A percentile compares a stretch with the other conserved stretches of the same genome.
phyloP scores from a whole-genome alignment of 2,329 filamentous ascomycete species.

The Lasiodiplodia sp. region DNA sequence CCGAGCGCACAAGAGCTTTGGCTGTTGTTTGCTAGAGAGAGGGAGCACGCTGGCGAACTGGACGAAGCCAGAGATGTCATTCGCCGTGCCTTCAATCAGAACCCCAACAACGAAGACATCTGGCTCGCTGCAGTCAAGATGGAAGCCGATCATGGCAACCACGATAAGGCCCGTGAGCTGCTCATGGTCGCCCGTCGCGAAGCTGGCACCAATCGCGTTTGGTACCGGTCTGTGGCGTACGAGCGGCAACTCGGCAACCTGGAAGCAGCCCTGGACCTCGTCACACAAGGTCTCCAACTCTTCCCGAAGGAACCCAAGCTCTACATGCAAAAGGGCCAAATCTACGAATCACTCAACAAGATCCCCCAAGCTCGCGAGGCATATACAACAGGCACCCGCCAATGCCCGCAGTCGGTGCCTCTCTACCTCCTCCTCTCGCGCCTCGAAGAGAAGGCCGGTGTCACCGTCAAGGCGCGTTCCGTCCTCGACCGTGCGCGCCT shows the following conservation, averaged over 20 bases:
- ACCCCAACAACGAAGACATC: constrained; percentile 96
- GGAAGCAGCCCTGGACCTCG: constrained; percentile 84
- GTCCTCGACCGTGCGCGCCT: constrained; percentile 91
- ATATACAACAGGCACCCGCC: constrained; percentile 86
- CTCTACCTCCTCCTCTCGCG: constrained; percentile 90
- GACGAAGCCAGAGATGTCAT: constrained; percentile 87
- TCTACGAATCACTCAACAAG: constrained; percentile 86
- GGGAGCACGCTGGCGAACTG: constrained; percentile 86
- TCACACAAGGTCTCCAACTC: constrained; percentile 82
- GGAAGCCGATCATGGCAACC: constrained; percentile 87
- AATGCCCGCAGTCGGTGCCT: constrained; percentile 81
- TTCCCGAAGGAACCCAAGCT: constrained; percentile 89
- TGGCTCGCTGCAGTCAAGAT: constrained; percentile 97
- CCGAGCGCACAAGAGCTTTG: constrained; percentile 90
- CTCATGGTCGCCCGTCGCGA: constrained; percentile 83
- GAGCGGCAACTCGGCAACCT: constrained; percentile 83
- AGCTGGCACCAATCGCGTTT: constrained; percentile 93
- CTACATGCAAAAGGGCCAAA: constrained; percentile 99
- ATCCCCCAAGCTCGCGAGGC: constrained; percentile 86
- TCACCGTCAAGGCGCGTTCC: constrained; percentile 89
- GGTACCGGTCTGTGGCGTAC: constrained; percentile 95
- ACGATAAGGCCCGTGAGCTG: constrained; percentile 81
- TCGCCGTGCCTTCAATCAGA: constrained; percentile 89
- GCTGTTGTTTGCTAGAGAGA: constrained; percentile 96
- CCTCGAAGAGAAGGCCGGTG: constrained; percentile 84